These are phyloP conservation scores for Phaffomyces antillensis DNA, from an alignment of 805 yeast species.

Conservation along the genomic window DNA sequence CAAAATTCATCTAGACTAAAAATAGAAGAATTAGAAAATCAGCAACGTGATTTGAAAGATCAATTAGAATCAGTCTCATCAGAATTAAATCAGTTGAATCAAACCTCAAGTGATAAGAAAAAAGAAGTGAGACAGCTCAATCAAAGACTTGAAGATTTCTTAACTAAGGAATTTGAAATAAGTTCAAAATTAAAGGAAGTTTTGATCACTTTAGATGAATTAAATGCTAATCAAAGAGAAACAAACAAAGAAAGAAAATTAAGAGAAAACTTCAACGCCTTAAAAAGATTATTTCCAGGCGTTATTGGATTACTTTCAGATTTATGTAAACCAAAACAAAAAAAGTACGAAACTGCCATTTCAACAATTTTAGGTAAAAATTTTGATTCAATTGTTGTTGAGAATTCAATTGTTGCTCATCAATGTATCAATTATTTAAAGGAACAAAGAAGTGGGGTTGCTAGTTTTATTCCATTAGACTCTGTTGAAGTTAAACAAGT, in stretches of 20 bases:
- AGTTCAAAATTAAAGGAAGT: conserved; percentile 57
- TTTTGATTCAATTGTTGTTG: conserved; percentile 81
- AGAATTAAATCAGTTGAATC: conserved; percentile 25
- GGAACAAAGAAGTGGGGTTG: conserved; percentile 78
- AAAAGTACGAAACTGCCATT: conserved; percentile 66
- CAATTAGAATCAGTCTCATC: conserved; percentile 18
- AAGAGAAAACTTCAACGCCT: conserved; percentile 62
- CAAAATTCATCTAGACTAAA: conserved; percentile 29
- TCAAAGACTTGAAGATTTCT: conserved; percentile 30
- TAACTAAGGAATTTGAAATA: conserved; percentile 49
- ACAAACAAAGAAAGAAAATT: conserved; percentile 59
- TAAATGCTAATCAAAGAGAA: conserved; percentile 72
- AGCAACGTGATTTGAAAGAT: conserved; percentile 24
- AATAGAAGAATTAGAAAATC: conserved; percentile 27
- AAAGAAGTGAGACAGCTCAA: conserved; percentile 33
- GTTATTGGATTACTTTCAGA: conserved; percentile 79
- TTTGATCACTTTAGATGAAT: conserved; percentile 56
- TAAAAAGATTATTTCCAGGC: conserved; percentile 75
- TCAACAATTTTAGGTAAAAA: conserved; percentile 72
- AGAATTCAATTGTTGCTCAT: conserved; percentile 57
- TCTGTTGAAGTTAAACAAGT: conserved; percentile 54
- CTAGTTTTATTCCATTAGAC: conserved; percentile 85
- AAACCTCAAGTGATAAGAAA: conserved; percentile 33
- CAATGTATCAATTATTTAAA: conserved; percentile 74
- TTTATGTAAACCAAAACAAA: conserved; percentile 68